phyloP scores from a whole-genome alignment of 23 red algal genomes.

The Gracilaria domingensis region DNA sequence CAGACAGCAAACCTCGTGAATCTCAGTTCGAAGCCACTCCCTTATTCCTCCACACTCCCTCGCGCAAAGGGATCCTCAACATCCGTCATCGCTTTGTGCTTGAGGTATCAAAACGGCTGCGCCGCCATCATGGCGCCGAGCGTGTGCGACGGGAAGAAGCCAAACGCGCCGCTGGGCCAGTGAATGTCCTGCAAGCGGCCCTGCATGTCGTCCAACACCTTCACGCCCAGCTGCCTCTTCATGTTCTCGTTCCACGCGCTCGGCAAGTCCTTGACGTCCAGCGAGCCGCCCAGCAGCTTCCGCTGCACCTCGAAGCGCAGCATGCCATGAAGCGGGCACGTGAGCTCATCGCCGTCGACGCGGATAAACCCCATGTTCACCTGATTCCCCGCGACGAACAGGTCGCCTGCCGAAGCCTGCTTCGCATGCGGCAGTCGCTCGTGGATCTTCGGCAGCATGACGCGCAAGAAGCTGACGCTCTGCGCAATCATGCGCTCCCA shows the following conservation, averaged over 20 bases:
- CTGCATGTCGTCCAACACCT: constrained; percentile 26
- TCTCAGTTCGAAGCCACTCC: constrained; percentile 66
- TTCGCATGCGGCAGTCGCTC: constrained; percentile 67
- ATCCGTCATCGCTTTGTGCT: constrained; percentile 59
- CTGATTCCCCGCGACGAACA: constrained; percentile 60
- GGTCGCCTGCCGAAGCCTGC: constrained; percentile 42
- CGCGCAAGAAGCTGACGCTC: constrained; percentile 47
- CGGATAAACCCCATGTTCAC: constrained; percentile 70
- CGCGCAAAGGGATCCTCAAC: constrained; percentile 38
- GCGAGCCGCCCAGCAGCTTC: constrained; percentile 56
- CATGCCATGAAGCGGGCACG: constrained; percentile 78
- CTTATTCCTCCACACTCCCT: constrained; percentile 63
- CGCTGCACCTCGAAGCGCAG: constrained; percentile 74
- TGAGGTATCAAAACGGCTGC: constrained; percentile 50
- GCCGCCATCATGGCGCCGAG: constrained; percentile 79
- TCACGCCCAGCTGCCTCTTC: constrained; percentile 65
- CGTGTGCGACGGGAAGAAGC: constrained; percentile 82
- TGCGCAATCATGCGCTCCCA: constrained; percentile 84
- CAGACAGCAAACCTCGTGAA: constrained; percentile 63
- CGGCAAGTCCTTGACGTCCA: constrained; percentile 64
- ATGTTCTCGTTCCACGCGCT: constrained; percentile 68
- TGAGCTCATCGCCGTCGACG: constrained; percentile 70
- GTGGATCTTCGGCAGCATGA: constrained; percentile 28
- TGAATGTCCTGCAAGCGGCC: constrained; percentile 85
- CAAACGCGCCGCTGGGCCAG: constrained; percentile 70